Evolutionary conservation across 257 asterid species (phyloP).

Genomic region (Verbena officinalis): DNA sequence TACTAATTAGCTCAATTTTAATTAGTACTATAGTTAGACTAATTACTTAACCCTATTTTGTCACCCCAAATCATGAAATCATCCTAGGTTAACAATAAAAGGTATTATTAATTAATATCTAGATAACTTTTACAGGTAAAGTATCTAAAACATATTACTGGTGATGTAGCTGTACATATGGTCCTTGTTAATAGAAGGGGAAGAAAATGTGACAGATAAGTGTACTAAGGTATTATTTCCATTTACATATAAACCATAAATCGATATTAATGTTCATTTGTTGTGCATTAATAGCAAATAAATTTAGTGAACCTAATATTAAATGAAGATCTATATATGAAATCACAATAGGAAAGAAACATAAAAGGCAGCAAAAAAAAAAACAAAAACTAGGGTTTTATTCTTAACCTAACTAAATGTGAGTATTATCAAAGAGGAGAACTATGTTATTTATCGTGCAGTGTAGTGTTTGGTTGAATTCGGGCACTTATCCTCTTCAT

Average conservation of each 20-base stretch:
- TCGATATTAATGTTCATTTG: constrained; percentile 1
- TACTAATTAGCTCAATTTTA: background rate
- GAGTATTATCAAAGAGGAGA: background rate
- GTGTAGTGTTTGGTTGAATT: background rate
- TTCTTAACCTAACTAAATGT: no score
- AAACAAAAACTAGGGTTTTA: no score
- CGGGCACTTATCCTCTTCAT: background rate
- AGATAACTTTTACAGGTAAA: background rate
- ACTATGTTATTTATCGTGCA: background rate
- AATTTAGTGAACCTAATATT: background rate
- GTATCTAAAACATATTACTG: constrained; percentile 10
- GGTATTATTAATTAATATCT: constrained; percentile 1
- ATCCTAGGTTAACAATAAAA: background rate
- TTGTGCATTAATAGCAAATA: background rate
- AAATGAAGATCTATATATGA: background rate
- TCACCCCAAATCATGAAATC: background rate
- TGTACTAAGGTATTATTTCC: background rate
- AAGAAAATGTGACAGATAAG: background rate
- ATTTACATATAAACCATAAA: background rate
- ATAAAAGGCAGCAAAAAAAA: no score
- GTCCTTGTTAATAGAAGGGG: background rate
- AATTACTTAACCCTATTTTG: background rate
- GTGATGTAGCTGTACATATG: background rate
- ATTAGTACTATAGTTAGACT: background rate
- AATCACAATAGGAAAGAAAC: background rate